These are phyloP conservation scores for Pelagophyceae sp. DNA, from an alignment of 352 stramenopile species.

Conservation along the genomic window DNA sequence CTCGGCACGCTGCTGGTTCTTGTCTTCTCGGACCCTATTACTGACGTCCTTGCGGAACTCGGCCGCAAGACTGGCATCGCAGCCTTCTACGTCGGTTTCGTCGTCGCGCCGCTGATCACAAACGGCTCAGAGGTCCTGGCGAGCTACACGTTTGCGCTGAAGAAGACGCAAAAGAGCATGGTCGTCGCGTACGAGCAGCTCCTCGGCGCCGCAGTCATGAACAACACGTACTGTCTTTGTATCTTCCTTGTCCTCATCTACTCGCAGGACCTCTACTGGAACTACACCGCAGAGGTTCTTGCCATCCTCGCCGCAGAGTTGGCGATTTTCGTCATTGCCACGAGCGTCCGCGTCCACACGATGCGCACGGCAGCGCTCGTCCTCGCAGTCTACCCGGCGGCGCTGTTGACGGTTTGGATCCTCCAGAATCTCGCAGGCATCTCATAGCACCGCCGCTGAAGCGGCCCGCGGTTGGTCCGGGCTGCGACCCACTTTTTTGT, in stretches of 20 bases:
- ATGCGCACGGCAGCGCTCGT: constrained; percentile 67
- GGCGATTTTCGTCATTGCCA: constrained; percentile 56
- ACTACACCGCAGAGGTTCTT: constrained; percentile 93
- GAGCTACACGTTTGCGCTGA: constrained; percentile 90
- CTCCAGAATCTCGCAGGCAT: constrained; percentile 83
- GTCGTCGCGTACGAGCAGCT: constrained; percentile 83
- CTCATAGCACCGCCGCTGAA: too few relatives aligned
- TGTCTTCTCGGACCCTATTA: constrained; percentile 84
- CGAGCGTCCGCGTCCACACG: constrained; percentile 62
- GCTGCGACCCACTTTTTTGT: too few relatives aligned
- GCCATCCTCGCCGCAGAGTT: constrained; percentile 90
- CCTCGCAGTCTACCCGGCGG: constrained; percentile 78
- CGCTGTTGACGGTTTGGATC: constrained; percentile 76
- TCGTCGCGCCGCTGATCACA: constrained; percentile 87
- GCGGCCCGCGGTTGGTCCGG: too few relatives aligned
- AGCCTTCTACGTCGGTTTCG: constrained; percentile 96
- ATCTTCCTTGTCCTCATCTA: constrained; percentile 95
- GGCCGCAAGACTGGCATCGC: constrained; percentile 73
- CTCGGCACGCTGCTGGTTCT: constrained; percentile 88
- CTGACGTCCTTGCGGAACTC: constrained; percentile 89
- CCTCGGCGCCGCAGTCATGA: constrained; percentile 92
- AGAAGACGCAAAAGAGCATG: constrained; percentile 95
- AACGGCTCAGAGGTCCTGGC: constrained; percentile 96
- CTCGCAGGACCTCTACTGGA: constrained; percentile 86
- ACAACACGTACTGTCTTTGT: constrained; percentile 97